These are phyloP conservation scores for Oenanthe sinensis DNA, from an alignment of 129 eudicot species.

Conservation along the genomic window DNA sequence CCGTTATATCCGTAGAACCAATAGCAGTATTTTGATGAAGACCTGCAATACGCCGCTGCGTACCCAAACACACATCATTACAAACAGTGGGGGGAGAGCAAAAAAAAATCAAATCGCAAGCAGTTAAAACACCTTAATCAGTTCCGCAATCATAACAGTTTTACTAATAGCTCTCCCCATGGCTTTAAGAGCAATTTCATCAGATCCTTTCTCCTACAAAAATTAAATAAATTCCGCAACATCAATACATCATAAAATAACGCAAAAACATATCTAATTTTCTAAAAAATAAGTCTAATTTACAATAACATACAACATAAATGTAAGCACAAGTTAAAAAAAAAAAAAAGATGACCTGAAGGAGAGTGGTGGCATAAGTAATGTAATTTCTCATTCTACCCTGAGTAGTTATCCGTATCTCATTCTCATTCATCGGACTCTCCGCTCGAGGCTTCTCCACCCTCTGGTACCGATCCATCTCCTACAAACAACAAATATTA, in stretches of 20 bases:
- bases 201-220: conserved; percentile 36
- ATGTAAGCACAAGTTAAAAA: too few relatives aligned
- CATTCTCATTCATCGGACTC: conserved; percentile 55
- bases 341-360: conserved; percentile 19
- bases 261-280: too few relatives aligned
- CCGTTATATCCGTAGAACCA: conserved; percentile 43
- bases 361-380: conserved; percentile 55
- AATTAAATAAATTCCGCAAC: not conserved
- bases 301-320: too few relatives aligned
- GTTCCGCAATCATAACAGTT: conserved; percentile 44
- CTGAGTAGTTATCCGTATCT: conserved; percentile 57
- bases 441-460: conserved; percentile 60
- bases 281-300: too few relatives aligned
- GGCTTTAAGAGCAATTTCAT: conserved; percentile 38
- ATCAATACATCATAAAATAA: too few relatives aligned
- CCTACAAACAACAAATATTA: not conserved
- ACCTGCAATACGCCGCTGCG: conserved; percentile 31
- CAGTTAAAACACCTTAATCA: conserved; percentile 27
- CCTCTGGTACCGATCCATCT: conserved; percentile 70
- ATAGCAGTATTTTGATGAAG: conserved; percentile 34
- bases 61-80: too few relatives aligned
- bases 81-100: too few relatives aligned
- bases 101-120: not conserved
- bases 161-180: conserved; percentile 49
- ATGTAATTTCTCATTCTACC: conserved; percentile 68